These are phyloP conservation scores for Patellifolia procumbens DNA, from an alignment of 179 eudicot genomes.

Conservation along the genomic window DNA sequence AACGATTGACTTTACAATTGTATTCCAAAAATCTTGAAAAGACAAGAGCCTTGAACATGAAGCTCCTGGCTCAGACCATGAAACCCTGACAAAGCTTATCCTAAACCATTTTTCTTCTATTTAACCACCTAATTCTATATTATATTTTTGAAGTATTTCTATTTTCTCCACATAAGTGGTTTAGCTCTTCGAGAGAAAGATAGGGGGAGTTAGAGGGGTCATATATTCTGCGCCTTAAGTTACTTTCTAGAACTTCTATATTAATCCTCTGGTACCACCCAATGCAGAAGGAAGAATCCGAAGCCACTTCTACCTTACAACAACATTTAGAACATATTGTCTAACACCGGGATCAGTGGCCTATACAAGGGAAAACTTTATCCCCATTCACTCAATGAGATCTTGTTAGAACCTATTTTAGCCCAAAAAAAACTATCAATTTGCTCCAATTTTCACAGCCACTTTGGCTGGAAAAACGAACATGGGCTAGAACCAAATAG, in stretches of 20 bases:
- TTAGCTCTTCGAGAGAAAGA: neutral
- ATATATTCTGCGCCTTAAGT: no score
- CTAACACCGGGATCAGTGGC: neutral
- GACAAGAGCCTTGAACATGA: neutral
- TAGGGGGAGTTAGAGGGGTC: no score
- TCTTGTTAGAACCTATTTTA: neutral
- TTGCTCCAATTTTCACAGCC: neutral
- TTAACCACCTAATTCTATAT: neutral
- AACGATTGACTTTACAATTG: neutral
- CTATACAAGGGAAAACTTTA: neutral
- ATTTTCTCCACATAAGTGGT: neutral
- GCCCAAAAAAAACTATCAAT: neutral
- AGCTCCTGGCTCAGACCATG: neutral
- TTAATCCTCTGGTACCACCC: no score
- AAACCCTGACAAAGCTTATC: neutral
- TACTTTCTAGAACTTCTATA: no score
- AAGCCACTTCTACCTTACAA: neutral
- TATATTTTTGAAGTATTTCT: neutral
- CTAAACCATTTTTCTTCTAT: neutral
- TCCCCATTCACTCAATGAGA: neutral
- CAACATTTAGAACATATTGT: neutral
- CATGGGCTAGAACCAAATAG: neutral
- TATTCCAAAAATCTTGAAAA: neutral
- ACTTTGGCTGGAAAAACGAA: neutral
- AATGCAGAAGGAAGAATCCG: no score